Conservation (phyloP, 2,329 filamentous ascomycete genomes). For the Didymella sp. region DNA sequence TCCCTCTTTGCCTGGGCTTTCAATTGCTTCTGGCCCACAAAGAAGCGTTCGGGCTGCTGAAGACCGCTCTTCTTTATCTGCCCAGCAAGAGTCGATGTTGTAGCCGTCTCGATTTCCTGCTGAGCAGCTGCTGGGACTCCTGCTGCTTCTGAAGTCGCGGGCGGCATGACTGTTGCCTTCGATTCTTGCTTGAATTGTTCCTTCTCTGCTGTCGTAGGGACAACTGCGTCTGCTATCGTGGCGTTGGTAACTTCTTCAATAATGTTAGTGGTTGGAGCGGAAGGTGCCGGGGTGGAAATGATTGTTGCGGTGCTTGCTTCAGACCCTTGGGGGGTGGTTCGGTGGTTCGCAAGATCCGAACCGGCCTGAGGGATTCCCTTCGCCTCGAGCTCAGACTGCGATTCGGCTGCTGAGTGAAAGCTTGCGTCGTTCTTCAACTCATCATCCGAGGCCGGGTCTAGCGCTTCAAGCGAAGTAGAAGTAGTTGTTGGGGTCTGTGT, state of each 20-base stretch:
- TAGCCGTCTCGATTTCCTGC: not conserved
- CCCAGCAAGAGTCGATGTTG: not conserved
- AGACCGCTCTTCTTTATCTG: constrained; percentile 31
- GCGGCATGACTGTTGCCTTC: not conserved
- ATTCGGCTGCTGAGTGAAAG: constrained; percentile 34
- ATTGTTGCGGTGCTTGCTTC: not conserved
- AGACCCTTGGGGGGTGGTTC: not conserved
- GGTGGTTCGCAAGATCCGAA: constrained; percentile 13
- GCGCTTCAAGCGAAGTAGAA: not conserved
- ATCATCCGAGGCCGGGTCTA: constrained; percentile 29
- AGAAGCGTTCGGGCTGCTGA: constrained; percentile 39
- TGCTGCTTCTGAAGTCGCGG: not conserved
- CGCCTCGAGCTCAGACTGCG: constrained; percentile 22
- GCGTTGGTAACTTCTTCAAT: not conserved
- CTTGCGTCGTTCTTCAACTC: constrained; percentile 35
- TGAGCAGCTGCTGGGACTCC: not conserved
- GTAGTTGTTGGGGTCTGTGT: not conserved
- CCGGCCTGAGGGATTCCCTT: not conserved
- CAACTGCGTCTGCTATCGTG: not conserved
- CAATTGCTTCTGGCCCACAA: constrained; percentile 29
- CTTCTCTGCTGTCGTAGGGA: not conserved
- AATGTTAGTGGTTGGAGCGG: not conserved
- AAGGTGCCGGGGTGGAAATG: not conserved
- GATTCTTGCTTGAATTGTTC: not conserved
- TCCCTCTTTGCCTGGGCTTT: constrained; percentile 44